phyloP scores from a whole-genome alignment of 2,329 filamentous ascomycete species.

The Juglanconis oblonga region DNA sequence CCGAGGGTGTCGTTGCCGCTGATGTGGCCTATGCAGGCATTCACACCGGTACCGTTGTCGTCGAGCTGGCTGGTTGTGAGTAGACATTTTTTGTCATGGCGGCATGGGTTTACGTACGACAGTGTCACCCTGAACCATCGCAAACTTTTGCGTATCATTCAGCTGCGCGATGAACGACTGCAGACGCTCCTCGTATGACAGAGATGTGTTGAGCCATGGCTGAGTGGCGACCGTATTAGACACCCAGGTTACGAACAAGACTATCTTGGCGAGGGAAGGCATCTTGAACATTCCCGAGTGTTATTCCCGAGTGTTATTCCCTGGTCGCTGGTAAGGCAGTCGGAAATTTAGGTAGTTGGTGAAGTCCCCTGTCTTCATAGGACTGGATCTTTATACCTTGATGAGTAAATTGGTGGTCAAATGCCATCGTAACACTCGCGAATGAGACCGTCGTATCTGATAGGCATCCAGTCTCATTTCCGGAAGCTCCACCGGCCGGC shows the following conservation, averaged over 20 bases:
- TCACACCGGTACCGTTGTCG: constrained; percentile 14
- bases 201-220: constrained; percentile 16
- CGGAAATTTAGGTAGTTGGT: neutral
- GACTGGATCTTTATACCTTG: too few relatives aligned
- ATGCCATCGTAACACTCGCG: neutral
- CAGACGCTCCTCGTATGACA: constrained; percentile 10
- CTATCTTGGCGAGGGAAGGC: neutral
- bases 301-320: neutral
- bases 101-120: constrained; percentile 1
- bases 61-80: constrained; percentile 1
- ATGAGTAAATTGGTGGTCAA: too few relatives aligned
- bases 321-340: too few relatives aligned
- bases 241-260: neutral
- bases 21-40: constrained; percentile 13
- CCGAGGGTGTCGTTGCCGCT: neutral
- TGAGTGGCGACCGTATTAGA: neutral
- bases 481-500: neutral
- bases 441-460: neutral
- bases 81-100: neutral
- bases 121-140: constrained; percentile 17
- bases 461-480: neutral
- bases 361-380: too few relatives aligned
- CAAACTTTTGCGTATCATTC: constrained; percentile 14
- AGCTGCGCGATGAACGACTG: constrained; percentile 14
- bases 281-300: too few relatives aligned